These are phyloP conservation scores for Phenoliferia sp. DNA, from an alignment of 1,284 basidiomycete species.

Conservation along the genomic window DNA sequence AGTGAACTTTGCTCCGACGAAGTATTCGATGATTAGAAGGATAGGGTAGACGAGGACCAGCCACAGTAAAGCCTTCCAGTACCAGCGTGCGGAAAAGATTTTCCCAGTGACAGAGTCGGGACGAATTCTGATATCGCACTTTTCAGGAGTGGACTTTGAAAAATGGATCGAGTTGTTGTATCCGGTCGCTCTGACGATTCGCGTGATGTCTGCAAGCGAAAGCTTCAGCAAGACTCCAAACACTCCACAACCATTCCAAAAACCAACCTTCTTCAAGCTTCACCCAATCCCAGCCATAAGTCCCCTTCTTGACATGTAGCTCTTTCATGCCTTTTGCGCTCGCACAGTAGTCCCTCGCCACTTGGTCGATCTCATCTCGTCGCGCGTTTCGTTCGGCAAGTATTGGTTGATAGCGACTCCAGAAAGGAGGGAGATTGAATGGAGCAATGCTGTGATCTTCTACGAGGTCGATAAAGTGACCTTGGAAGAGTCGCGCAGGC, in stretches of 20 bases:
- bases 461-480: not conserved
- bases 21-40: not conserved
- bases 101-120: not conserved
- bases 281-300: not conserved
- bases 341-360: not conserved
- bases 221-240: not conserved
- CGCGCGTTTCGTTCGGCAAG: not conserved
- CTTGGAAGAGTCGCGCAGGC: not conserved
- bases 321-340: not conserved
- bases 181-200: not conserved
- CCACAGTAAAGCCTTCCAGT: constrained; percentile 1
- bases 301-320: not conserved
- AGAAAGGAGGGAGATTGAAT: not conserved
- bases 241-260: not conserved
- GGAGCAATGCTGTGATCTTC: not conserved
- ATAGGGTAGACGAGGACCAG: constrained; percentile 1
- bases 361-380: not conserved
- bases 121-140: not conserved
- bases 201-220: not conserved
- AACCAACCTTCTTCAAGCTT: not conserved
- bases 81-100: not conserved
- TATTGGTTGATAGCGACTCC: not conserved
- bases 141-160: not conserved
- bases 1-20: not conserved
- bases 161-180: not conserved